phyloP scores from a whole-genome alignment of 805 yeast species.

The Candida orba region DNA sequence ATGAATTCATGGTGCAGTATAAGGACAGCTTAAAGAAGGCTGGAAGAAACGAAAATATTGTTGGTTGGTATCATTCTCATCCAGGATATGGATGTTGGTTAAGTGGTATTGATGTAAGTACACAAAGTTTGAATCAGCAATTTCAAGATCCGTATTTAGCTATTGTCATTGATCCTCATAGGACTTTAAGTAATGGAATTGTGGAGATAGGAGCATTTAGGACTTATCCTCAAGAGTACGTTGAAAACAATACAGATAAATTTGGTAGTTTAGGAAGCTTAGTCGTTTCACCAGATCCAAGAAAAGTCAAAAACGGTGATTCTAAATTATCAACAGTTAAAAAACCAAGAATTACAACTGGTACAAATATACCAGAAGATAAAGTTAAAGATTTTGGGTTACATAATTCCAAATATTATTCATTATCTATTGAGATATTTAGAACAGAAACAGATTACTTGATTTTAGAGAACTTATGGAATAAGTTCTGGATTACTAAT shows the following conservation, averaged over 20 bases:
- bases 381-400: slow-evolving; percentile 61
- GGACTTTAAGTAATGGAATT: slow-evolving; percentile 51
- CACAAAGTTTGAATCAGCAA: slow-evolving; percentile 77
- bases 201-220: slow-evolving; percentile 88
- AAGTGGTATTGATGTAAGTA: slow-evolving; percentile 86
- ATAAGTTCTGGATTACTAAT: slow-evolving; percentile 40
- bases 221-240: slow-evolving; percentile 42
- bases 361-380: slow-evolving; percentile 34
- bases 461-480: slow-evolving; percentile 36
- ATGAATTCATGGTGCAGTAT: slow-evolving; percentile 90
- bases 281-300: slow-evolving; percentile 10
- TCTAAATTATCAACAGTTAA: neutral
- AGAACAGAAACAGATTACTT: slow-evolving; percentile 42
- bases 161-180: slow-evolving; percentile 77
- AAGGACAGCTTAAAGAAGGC: slow-evolving; percentile 46
- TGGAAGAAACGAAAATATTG: slow-evolving; percentile 59
- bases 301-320: slow-evolving; percentile 1
- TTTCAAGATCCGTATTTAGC: slow-evolving; percentile 92
- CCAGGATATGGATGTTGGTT: slow-evolving; percentile 98
- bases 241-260: slow-evolving; percentile 8
- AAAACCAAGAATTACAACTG: slow-evolving; percentile 2
- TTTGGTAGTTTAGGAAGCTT: slow-evolving; percentile 8
- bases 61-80: slow-evolving; percentile 99
- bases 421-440: slow-evolving; percentile 56
- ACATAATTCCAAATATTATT: slow-evolving; percentile 63